Conservation (phyloP, 345 rosid genomes). For the Theobroma cacao region DNA sequence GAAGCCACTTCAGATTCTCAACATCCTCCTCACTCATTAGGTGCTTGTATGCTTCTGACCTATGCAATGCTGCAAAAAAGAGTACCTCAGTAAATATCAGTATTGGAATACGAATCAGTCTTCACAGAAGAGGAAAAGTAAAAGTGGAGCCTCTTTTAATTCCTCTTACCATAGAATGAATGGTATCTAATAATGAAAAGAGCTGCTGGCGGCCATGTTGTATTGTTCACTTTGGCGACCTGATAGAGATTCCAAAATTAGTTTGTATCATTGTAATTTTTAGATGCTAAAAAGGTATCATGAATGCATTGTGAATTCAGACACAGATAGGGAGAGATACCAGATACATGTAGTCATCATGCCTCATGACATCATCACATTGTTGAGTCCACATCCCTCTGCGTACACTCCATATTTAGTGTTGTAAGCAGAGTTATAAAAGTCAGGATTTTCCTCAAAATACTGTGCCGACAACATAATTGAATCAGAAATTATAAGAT, state of each 20-base stretch:
- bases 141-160: neutral
- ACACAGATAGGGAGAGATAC: conserved; percentile 19
- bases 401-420: conserved; percentile 53
- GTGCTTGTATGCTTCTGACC: conserved; percentile 45
- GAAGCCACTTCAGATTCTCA: conserved; percentile 64
- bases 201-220: conserved; percentile 62
- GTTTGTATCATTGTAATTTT: neutral
- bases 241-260: conserved; percentile 9
- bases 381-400: conserved; percentile 55
- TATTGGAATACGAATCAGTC: neutral
- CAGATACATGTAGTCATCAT: conserved; percentile 75
- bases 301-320: neutral
- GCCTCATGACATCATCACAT: conserved; percentile 66
- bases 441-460: conserved; percentile 60
- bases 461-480: conserved; percentile 27
- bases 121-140: neutral
- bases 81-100: neutral
- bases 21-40: conserved; percentile 64
- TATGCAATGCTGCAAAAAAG: conserved; percentile 49
- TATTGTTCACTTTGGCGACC: conserved; percentile 59
- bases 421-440: conserved; percentile 45
- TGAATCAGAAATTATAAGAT: neutral
- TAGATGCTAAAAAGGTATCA: neutral
- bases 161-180: conserved; percentile 52
- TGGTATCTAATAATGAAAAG: conserved; percentile 72